Evolutionary conservation across 2,329 filamentous ascomycete species (phyloP), one percentile per base, ranked within the genome.

Genomic region (Cercospora zeae-maydis): DNA sequence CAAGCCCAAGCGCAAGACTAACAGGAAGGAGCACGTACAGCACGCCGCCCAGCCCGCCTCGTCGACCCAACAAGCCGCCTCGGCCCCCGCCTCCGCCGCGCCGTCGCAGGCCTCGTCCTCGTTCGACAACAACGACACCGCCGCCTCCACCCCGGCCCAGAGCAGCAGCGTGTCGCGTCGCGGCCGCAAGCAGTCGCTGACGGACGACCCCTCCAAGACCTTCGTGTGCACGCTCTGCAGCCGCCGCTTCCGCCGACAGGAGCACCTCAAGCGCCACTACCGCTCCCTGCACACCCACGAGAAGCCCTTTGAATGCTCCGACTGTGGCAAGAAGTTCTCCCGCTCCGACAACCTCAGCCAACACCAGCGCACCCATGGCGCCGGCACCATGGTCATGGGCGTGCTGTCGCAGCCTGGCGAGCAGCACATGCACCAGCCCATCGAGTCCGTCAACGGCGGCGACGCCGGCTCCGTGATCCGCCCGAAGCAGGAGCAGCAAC

Each of bases 271-370:
- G 87, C 91, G 95, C 67, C 95, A 99, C 83, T 96, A 96, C 83
- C 89, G 95, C 71, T 98, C 95, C 63, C 91, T 99, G 53, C 95
- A 99, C 83, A 99, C 95, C 1, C 89, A 96, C 75, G 95, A 98
- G 77, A 99, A 98, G 87, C 95, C 95, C 4, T 99, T 98, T 73
- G 92, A 96, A 81, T 99, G 95, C 83, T 86, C 88, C 69, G 93
- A 99, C 81, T 99, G 95, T 74, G 93, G 95, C 72, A 99, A 99
- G 89, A 97, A 96, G 83, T 99, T 98, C 81, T 98, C 93, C 19
- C 89, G 95, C 72, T 96, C 91, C 71, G 95, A 99, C 80, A 99
- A 99, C 82, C 86, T 99, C 14, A 91, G 92, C 24, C 95, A 99
- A 80, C 95, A 99, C 76, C 89, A 95, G 67, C 88, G 95, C 67